Evolutionary conservation across 768 basidiomycete genomes (phyloP), one percentile per base, ranked within the genome.

Genomic region (Dioszegia hungarica): DNA sequence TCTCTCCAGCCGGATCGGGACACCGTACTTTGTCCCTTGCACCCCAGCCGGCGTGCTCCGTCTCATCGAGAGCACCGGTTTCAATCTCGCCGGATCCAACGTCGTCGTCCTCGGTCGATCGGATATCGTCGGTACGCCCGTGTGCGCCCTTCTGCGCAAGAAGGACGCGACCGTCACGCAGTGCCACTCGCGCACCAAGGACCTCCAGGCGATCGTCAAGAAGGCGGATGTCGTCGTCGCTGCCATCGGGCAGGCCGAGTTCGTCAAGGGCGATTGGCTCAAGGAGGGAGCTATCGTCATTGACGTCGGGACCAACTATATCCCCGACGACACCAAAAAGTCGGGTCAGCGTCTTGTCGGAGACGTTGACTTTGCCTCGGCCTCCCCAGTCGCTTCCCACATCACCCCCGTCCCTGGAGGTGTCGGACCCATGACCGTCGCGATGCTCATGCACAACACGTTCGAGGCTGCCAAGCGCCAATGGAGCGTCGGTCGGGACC

Each of bases 391-490:
- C 57, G 94, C 95, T 1, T 88, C 89, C 1, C 79, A 87, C 77
- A 95, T 99, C 68, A 99, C 95, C 0, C 95, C 95, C 20, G 95
- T 99, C 24, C 95, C 95, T 0, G 95, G 95, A 76, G 95, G 95
- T 56, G 95, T 99, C 50, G 95, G 95, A 12, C 95, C 95, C n/a
- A 95, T 98, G 93, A 99, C 95, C 14, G 95, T 99, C 56, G 95
- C 95, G 20, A 82, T 97, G 80, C 85, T 99, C 61, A 97, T 99
- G 93, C 83, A 85, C 70, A 99, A 98, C 78, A 94, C 93, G 1
- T 79, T 90, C 63, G 79, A 81, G 61, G 87, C 90, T 45, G 92
- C 93, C 22, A 82, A 88, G 75, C 85, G 89, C 49, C 81, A 85
- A 48, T 92, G 88, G 82, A 83, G 87, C 62, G 80, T 83, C 48